Base-by-base conservation (phyloP, 257 asterid species). In the Solanum etuberosum region DNA sequence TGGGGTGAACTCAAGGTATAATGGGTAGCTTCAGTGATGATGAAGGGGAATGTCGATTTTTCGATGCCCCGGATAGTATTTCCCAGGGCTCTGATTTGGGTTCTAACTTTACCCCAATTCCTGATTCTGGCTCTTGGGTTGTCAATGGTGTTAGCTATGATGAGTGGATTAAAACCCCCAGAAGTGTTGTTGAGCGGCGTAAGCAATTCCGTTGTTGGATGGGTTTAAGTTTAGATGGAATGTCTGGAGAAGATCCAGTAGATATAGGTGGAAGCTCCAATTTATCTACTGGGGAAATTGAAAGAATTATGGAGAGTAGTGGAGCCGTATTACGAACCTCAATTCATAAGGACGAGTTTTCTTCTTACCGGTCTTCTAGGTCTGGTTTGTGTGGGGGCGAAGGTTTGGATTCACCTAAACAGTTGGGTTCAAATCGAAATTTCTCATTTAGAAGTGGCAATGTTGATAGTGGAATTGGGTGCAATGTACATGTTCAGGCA, bases 101-200 rank as follows among this genome's bases (percentile, higher is more conserved):
- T 70, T 84, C 89, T 6, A 89, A 86, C 77, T 86, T 68, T 90
- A 86, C 87, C n/a, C 25, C 48, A 29, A 27, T 83, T 40, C 86
- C 63, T 14, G 83, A 57, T 67, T 84, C 86, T 65, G 86, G 83
- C 43, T 71, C 87, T 7, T 84, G 88, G 23, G 16, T 78, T 78
- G 87, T 90, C 61, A 88, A 89, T 88, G 48, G 88, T 88, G 93
- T 89, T 42, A 85, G 85, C 72, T 86, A 83, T 82, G 94, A 92
- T 88, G 85, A 92, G 85, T 96, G 99, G 99, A 61, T 90, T 61
- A 90, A 91, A 59, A 88, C 92, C 84, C 98, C 98, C 20, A 91
- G 87, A 83, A 96, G 98, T 89, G 95, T 96, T 86, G 74, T 83
- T 42, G 98, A 96, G 89, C 92, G 99, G 2, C 88, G 99, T 7